Conservation (phyloP, 495 filamentous ascomycete genomes). For the Symbiotaphrina buchneri region DNA sequence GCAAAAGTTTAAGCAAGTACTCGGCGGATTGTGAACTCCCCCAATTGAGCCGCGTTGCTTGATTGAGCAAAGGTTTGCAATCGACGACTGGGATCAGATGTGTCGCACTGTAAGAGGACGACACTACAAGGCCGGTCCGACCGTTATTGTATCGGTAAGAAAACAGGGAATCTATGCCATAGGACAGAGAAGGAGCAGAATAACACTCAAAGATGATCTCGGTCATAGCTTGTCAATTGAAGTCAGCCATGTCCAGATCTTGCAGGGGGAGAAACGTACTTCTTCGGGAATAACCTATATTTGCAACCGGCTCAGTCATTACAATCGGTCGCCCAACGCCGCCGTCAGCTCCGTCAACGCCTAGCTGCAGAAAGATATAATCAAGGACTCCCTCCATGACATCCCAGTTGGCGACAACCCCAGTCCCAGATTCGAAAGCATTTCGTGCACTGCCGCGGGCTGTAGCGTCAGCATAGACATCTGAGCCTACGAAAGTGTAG, state of each 20-base stretch:
- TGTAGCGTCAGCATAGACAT: slow-evolving; percentile 85
- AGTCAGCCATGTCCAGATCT: slow-evolving; percentile 1
- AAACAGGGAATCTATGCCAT: slow-evolving; percentile 89
- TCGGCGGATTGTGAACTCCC: slow-evolving; percentile 75
- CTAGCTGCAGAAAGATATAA: slow-evolving; percentile 80
- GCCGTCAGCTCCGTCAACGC: slow-evolving; percentile 50
- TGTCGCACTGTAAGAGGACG: slow-evolving; percentile 78
- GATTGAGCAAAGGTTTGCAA: slow-evolving; percentile 56
- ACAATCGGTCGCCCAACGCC: slow-evolving; percentile 68
- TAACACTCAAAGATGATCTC: slow-evolving; percentile 96
- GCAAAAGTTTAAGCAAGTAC: slow-evolving; percentile 71
- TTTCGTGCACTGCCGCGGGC: slow-evolving; percentile 75
- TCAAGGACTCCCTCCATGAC: slow-evolving; percentile 85
- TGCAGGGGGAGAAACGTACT: slow-evolving; percentile 28
- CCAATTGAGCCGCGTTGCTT: slow-evolving; percentile 83
- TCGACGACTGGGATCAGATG: slow-evolving; percentile 90
- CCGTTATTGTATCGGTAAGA: slow-evolving; percentile 84
- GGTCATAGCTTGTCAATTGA: slow-evolving; percentile 49
- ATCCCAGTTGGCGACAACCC: slow-evolving; percentile 92
- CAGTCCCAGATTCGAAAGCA: slow-evolving; percentile 74
- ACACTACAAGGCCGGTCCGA: slow-evolving; percentile 70
- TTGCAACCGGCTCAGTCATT: slow-evolving; percentile 91
- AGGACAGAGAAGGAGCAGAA: slow-evolving; percentile 63
- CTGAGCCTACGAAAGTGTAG: slow-evolving; percentile 73
- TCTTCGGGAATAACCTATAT: slow-evolving; percentile 63